phyloP scores from a whole-genome alignment of 1,284 basidiomycete genomes.

The Rhodotorula sp. region DNA sequence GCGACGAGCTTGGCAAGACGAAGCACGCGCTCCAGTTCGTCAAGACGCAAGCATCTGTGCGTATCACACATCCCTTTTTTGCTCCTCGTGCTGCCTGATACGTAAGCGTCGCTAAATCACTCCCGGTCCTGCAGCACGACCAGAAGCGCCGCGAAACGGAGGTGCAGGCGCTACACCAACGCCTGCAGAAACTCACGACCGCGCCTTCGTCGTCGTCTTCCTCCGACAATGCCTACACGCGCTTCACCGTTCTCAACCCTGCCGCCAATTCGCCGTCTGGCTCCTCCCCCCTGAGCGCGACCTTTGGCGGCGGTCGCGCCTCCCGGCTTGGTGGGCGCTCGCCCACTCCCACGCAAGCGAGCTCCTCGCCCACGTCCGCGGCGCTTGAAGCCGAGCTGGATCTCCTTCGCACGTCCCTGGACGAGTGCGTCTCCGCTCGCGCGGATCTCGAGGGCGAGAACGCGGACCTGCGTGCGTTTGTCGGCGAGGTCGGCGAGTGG shows the following conservation, averaged over 20 bases:
- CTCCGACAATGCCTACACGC: conserved; percentile 5
- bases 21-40: conserved; percentile 35
- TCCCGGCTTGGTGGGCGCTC: neutral
- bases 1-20: conserved; percentile 33
- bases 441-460: conserved; percentile 13
- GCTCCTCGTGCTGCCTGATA: neutral
- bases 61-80: no score
- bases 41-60: conserved; percentile 35
- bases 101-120: neutral
- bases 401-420: conserved; percentile 22
- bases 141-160: conserved; percentile 39
- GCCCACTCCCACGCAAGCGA: neutral
- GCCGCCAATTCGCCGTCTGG: neutral
- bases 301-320: neutral
- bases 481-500: conserved; percentile 40
- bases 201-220: conserved; percentile 15
- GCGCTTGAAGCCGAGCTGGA: conserved; percentile 24
- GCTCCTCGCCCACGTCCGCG: neutral
- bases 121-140: conserved; percentile 24
- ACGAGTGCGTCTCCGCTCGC: conserved; percentile 13
- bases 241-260: conserved; percentile 14
- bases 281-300: neutral
- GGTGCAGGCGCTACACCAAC: conserved; percentile 15
- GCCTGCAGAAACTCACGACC: conserved; percentile 31
- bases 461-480: conserved; percentile 17